Percentiles rank a stretch among this genome's conserved stretches.
These are phyloP conservation scores for Calonectria fujianensis DNA, from an alignment of 2,329 filamentous ascomycete species.

Conservation along the genomic window DNA sequence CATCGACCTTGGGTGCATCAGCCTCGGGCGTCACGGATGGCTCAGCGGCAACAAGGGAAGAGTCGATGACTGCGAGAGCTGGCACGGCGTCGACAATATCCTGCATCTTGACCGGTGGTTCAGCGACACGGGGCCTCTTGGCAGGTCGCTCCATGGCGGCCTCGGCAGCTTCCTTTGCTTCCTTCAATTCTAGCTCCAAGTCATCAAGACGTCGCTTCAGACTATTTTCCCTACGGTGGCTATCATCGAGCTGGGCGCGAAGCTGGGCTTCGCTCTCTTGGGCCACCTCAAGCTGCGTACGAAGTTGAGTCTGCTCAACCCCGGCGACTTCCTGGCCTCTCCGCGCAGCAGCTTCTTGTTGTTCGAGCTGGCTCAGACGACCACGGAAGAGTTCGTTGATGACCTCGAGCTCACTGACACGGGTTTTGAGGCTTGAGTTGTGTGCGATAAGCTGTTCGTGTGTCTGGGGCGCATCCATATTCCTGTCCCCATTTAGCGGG, in stretches of 20 bases:
- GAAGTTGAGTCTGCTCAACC: constrained; percentile 74
- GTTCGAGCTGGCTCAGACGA: constrained; percentile 86
- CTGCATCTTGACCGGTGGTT: constrained; percentile 45
- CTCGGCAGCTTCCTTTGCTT: constrained; percentile 45
- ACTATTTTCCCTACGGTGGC: constrained; percentile 85
- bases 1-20: constrained; percentile 35
- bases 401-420: constrained; percentile 95
- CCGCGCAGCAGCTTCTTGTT: constrained; percentile 81
- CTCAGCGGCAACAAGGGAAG: constrained; percentile 25
- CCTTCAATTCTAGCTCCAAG: constrained; percentile 77
- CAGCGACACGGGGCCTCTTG: constrained; percentile 55
- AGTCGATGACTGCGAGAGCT: neutral
- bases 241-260: constrained; percentile 82
- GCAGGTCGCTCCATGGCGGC: constrained; percentile 52
- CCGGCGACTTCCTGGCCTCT: constrained; percentile 74
- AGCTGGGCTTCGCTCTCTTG: constrained; percentile 67
- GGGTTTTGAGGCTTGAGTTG: constrained; percentile 93
- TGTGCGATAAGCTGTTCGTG: constrained; percentile 87
- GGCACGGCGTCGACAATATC: constrained; percentile 37
- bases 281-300: constrained; percentile 71
- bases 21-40: constrained; percentile 31
- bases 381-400: constrained; percentile 91
- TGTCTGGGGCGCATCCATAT: constrained; percentile 82
- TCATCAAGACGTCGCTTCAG: constrained; percentile 90
- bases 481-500: constrained; percentile 75